Conservation (phyloP, 257 asterid species). For the Solanum corneliomulleri region DNA sequence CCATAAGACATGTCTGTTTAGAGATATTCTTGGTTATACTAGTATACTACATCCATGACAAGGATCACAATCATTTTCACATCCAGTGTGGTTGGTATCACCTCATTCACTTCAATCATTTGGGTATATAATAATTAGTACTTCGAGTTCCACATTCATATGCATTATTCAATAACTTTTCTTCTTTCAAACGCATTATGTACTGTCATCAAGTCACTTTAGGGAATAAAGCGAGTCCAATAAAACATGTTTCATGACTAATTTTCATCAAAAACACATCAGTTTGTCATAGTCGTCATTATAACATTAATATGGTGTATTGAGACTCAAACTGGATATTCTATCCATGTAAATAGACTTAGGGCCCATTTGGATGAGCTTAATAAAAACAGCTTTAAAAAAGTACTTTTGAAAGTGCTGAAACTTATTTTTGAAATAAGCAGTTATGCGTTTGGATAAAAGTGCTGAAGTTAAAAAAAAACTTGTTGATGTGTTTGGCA, state of each 20-base stretch:
- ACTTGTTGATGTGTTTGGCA: no score
- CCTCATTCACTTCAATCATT: background rate
- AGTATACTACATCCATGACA: background rate
- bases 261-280: rapidly evolving
- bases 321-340: background rate
- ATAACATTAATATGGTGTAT: background rate
- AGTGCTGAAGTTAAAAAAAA: no score
- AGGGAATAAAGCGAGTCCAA: background rate
- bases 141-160: no score
- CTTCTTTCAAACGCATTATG: background rate
- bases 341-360: background rate
- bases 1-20: background rate
- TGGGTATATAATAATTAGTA: background rate
- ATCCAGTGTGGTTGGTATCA: rapidly evolving
- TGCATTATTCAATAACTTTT: background rate
- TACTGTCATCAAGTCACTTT: rapidly evolving
- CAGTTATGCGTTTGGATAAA: no score
- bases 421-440: no score
- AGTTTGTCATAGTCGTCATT: no score
- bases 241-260: background rate
- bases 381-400: no score
- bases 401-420: no score
- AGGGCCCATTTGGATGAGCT: no score
- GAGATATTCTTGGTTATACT: background rate
- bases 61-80: background rate